Percentiles rank a stretch among this genome's conserved stretches.
These are phyloP conservation scores for Trichoderma orchidacearum DNA, from an alignment of 495 filamentous ascomycete species.

Conservation along the genomic window DNA sequence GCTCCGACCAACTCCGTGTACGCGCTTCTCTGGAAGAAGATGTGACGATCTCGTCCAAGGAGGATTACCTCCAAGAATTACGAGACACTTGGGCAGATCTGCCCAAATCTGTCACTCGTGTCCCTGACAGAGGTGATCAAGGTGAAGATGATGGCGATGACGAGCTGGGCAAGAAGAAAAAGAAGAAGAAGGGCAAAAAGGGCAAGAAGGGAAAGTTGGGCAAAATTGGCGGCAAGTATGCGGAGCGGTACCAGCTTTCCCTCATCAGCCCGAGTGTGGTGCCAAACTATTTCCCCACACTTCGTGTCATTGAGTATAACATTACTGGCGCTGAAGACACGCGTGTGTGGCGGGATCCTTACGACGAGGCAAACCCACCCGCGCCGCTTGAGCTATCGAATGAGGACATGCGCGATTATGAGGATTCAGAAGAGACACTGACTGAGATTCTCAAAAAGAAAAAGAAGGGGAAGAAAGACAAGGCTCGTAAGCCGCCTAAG, in stretches of 20 bases:
- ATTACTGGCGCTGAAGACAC: conserved; percentile 58
- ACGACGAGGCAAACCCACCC: not conserved
- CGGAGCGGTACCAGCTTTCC: conserved; percentile 70
- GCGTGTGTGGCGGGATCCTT: conserved; percentile 27
- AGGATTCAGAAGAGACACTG: not conserved
- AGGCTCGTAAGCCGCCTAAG: conserved; percentile 40
- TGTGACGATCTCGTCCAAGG: conserved; percentile 47
- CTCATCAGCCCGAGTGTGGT: conserved; percentile 76
- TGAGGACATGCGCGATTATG: conserved; percentile 12
- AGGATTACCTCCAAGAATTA: conserved; percentile 69
- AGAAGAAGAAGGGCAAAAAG: conserved; percentile 33
- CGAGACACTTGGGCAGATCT: conserved; percentile 65
- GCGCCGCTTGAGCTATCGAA: not conserved
- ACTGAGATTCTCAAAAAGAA: conserved; percentile 7
- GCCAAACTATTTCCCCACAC: conserved; percentile 81
- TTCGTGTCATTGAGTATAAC: conserved; percentile 88
- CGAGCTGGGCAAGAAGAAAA: conserved; percentile 19
- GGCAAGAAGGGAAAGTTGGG: conserved; percentile 41
- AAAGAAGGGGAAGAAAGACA: conserved; percentile 35
- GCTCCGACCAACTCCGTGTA: conserved; percentile 19
- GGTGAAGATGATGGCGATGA: conserved; percentile 12
- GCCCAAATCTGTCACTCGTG: conserved; percentile 36
- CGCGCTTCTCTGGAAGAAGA: conserved; percentile 35
- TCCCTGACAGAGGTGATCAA: conserved; percentile 19
- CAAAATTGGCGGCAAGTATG: conserved; percentile 65